Evolutionary conservation across 2,329 filamentous ascomycete species (phyloP), one percentile per base, ranked within the genome.

Genomic region (Westerdykella sp.): DNA sequence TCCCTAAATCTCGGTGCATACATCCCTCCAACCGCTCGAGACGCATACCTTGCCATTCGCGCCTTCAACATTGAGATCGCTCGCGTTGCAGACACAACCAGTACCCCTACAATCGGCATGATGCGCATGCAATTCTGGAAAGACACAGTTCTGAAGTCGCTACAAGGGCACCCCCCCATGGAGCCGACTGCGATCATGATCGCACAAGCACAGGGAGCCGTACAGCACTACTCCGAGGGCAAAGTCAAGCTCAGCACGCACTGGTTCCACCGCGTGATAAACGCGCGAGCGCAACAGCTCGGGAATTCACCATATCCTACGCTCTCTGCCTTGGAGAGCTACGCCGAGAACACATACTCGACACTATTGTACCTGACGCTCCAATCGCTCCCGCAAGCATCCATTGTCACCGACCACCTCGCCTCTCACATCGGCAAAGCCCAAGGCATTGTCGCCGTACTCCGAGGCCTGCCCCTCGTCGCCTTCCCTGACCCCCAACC

Each of bases 91-190:
- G 91, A 97, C 68, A 81, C 86, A 11, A 90, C 93, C 15, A 93
- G 87, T 37, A 93, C 85, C 47, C 81, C 86, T n/a, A 84, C 84
- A 4, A 86, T 97, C 47, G 91, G 88, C 39, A 76, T 83, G 41
- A 81, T 97, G 76, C 88, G 93, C 51, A 84, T 95, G 68, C 87
- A 95, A 66, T 97, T 97, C 73, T 97, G 93, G 87, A 81, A 87
- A 39, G 90, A 97, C 56, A 81, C 87, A 4, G 73, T 98, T 40
- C 78, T 84, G 42, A 83, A 84, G 48, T 85, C 87, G 1, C 84
- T 96, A 47, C 76, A 84, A 1, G 85, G 85, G 25, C 73, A 75
- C 0, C 90, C 93, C 1, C 89, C 90, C 1, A 87, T 89, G 59
- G 90, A 98, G 64, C 93, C 93, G 16, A 87, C 96, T 34, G 91